Evolutionary conservation across 1,284 basidiomycete species (phyloP), one percentile per base, ranked within the genome.

Genomic region (Irpex sp.): DNA sequence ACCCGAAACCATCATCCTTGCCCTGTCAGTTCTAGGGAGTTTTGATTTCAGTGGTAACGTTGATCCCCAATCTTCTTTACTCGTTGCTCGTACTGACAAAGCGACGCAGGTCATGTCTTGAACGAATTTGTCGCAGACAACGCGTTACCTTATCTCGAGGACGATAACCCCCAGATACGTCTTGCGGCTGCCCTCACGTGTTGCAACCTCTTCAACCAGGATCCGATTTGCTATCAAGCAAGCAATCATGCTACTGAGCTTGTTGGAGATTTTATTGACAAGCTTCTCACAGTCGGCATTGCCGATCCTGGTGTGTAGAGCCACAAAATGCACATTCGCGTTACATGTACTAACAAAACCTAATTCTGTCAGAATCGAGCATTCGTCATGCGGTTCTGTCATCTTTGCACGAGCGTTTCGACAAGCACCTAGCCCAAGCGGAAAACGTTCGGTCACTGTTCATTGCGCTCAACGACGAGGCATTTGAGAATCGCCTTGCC

Each of bases 381-480:
- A 98, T 97, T 65, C 84, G 96, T n/a, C 86, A 91, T 67, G 91
- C 92, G 0, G 97, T 99, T 0, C 82, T 99, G 17, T 87, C 89
- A 11, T 91, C 89, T 8, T 82, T 99, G 47, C 94, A 98, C 72
- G 93, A 96, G 70, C 90, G 94, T 51, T 99, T 99, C 70, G 97
- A 99, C 74, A 93, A 96, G 67, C 97, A 99, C 74, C 85, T 99
- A n/a, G 94, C 97, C 0, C 97, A 99, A 76, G 96, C 97, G 0
- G 97, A 99, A 76, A 97, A 98, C 72, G 96, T 99, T 8, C 89
- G 96, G 8, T 97, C 94, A 9, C 81, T 99, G 15, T 99, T 99
- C 77, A 96, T 99, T 67, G 98, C 97, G 0, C 84, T 99, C 63
- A 99, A 99, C 73, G 97, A 99, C 71, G 97, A 99, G 73, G 91